Conservation (phyloP, 129 eudicot species). For the Flaveria linearis region DNA sequence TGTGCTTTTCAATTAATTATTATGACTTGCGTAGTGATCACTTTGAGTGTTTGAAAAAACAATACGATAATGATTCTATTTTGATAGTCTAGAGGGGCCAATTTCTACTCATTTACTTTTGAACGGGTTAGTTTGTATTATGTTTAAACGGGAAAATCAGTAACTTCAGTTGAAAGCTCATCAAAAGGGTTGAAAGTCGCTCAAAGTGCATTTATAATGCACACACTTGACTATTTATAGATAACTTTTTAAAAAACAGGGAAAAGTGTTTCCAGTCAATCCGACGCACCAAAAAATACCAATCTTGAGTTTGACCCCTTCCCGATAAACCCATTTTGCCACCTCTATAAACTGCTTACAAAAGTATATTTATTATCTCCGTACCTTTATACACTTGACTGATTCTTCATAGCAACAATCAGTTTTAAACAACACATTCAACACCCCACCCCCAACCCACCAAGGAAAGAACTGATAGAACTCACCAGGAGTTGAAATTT, state of each 20-base stretch:
- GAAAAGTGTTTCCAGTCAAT: background rate
- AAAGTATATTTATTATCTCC: background rate
- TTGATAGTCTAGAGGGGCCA: background rate
- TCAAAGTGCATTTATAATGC: background rate
- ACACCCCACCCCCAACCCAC: background rate
- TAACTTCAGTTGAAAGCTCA: background rate
- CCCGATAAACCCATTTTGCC: background rate
- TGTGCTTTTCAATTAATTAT: background rate
- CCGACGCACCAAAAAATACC: background rate
- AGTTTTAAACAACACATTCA: background rate
- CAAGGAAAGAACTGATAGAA: background rate
- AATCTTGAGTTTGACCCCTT: background rate
- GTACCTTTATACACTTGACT: background rate
- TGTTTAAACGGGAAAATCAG: background rate
- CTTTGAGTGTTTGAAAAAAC: background rate
- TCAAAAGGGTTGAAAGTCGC: background rate
- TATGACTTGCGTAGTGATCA: background rate
- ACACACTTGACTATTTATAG: too few species aligned
- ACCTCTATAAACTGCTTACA: background rate
- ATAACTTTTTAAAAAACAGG: too few species aligned
- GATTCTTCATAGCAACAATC: background rate
- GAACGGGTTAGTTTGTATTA: background rate
- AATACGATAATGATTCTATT: background rate
- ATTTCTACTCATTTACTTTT: background rate
- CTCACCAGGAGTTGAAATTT: conserved; percentile 29